Evolutionary conservation across 768 basidiomycete genomes (phyloP), one percentile per base, ranked within the genome.

Genomic region (Kwoniella dejecticola): DNA sequence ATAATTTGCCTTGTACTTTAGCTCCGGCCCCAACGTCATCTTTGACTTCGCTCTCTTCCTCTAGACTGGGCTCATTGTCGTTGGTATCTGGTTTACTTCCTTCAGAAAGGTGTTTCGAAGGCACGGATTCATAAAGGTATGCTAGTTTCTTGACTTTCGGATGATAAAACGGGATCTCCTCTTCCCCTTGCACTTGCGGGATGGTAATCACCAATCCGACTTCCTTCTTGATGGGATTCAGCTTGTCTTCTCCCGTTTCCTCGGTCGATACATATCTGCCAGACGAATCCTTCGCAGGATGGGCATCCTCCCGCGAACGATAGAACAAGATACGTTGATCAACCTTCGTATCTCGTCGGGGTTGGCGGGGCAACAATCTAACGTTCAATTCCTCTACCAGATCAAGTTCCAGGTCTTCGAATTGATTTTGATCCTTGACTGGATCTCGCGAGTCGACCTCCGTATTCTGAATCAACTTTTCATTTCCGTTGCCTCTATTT

Each of bases 271-370:
- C 57, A 13, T 52, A 49, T 1, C 40, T 36, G 13, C 23, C 19
- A 29, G 5, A 21, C 6, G 1, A 26, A 44, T 21, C 10, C n/a
- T 40, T 10, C 23, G 40, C 41, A 24, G 13, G 3, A 40, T 54
- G 57, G 4, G 23, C 24, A 44, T 55, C 45, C 17, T 52, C 54
- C 15, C 57, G 49, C 54, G 62, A 50, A n/a, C 79, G 80, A 68
- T 88, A 89, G n/a, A 93, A 79, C 0, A 88, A 86, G 74, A 89
- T 91, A 50, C 85, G 83, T 74, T 95, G 92, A 45, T 90, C 87
- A 13, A 95, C 77, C 12, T 83, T 76, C 0, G 80, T 80, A 73
- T 96, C 94, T 19, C 92, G 83, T 4, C 84, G 85, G 2, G 91
- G 91, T 67, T 90, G 81, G 8, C 89, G 83, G 15, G 94, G 88